These are phyloP conservation scores for Antitrichia curtipendula DNA, from an alignment of 225 moss, liverwort and hornwort species.

Conservation along the genomic window DNA sequence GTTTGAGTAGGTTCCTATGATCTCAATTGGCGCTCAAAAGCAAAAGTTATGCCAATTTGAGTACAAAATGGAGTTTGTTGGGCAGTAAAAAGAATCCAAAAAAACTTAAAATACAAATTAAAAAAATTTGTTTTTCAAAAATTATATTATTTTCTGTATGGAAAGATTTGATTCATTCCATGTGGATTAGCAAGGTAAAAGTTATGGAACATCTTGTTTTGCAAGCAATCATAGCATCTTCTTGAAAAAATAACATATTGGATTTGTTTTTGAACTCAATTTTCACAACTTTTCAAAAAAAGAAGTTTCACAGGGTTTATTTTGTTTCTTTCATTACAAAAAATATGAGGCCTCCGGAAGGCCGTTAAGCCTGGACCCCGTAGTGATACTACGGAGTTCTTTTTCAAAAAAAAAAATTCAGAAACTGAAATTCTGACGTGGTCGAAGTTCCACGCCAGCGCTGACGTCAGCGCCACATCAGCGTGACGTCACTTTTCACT, in stretches of 20 bases:
- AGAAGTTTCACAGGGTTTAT: neutral
- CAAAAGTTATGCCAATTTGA: neutral
- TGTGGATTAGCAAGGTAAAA: neutral
- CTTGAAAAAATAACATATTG: neutral
- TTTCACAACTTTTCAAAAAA: too few species aligned
- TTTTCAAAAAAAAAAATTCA: too few species aligned
- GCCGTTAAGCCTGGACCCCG: too few species aligned
- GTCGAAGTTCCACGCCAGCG: too few species aligned
- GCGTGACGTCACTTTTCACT: too few species aligned
- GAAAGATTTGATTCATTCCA: neutral
- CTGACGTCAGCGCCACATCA: too few species aligned
- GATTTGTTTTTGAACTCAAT: neutral
- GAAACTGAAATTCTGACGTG: too few species aligned
- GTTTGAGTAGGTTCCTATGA: too few species aligned
- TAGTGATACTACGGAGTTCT: too few species aligned
- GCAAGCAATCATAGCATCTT: neutral
- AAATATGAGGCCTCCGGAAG: too few species aligned
- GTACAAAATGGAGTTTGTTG: fast-evolving
- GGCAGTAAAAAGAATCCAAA: neutral
- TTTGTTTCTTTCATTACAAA: neutral
- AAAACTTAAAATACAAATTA: neutral
- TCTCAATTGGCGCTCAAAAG: neutral
- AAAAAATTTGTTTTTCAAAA: fast-evolving
- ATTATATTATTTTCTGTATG: neutral
- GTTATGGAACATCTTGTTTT: neutral